Evolutionary conservation across 345 rosid genomes (phyloP), one percentile per base, ranked within the genome.

Genomic region (Rhodamnia rubescens): DNA sequence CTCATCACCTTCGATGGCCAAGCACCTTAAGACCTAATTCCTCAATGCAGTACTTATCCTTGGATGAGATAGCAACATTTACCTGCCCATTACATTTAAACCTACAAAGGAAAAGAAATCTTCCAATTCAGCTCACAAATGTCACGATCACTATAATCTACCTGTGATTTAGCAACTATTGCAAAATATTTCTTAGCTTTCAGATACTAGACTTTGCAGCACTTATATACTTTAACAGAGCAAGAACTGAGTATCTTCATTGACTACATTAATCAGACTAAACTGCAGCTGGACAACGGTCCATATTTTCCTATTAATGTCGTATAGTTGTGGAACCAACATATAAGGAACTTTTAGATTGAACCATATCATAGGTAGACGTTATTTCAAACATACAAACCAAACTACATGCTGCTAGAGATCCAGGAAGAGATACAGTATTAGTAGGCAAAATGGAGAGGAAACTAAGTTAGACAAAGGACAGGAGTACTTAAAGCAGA

Each of bases 1-100:
- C 74, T 98, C 98, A 85, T 97, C 99, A 87, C 98, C 98, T 88
- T 93, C 94, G 27, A 89, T 92, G 57, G 99, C 99, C 91, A 93
- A 88, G 92, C 98, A 96, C 87, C 95, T 95, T 49, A 97, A 94
- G 59, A 94, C 94, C n/a, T n/a, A n/a, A n/a, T n/a, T n/a, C 93
- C 91, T 96, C 98, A 16, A 96, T 91, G 89, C 96, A 93, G 90
- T 96, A 93, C 88, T 88, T 92, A 90, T 93, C 95, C 88, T 91
- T 93, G 29, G 95, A 83, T 27, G 99, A 95, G 86, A 96, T 93
- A 40, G 93, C 82, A 56, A 96, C 96, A 89, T 93, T 93, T 75
- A 96, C 95, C 99, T 97, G 92, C 87, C 87, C 61, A 69, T 69
- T 36, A 36, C 12, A 36, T 36, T 69, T 36, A 36, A 69, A 69